These are phyloP conservation scores for Fusarium sp. DNA, from an alignment of 2,329 filamentous ascomycete species.

Conservation along the genomic window DNA sequence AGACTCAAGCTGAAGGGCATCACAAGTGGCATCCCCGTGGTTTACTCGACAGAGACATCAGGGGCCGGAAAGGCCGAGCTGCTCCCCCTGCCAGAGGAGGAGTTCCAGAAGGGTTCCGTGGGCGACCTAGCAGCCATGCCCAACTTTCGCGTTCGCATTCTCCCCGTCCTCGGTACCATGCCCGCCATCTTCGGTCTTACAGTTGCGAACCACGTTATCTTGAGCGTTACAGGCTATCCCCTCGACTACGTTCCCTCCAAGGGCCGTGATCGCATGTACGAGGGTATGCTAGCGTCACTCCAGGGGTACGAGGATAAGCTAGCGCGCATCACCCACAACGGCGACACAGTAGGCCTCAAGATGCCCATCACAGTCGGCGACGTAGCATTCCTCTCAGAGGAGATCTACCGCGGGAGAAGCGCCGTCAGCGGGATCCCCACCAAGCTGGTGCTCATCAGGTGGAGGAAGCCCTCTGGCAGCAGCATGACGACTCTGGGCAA, in stretches of 20 bases:
- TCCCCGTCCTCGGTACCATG: constrained; percentile 97
- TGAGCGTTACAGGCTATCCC: constrained; percentile 85
- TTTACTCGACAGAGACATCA: constrained; percentile 92
- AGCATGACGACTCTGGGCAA: constrained; percentile 72
- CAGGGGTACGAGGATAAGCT: constrained; percentile 85
- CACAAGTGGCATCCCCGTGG: constrained; percentile 86
- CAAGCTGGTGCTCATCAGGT: constrained; percentile 82
- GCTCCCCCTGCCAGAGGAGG: constrained; percentile 86
- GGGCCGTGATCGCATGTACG: constrained; percentile 90
- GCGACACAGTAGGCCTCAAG: constrained; percentile 74
- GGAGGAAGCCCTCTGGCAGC: constrained; percentile 73
- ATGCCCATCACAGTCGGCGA: constrained; percentile 83
- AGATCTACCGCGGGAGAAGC: constrained; percentile 87
- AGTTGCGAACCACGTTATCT: constrained; percentile 91
- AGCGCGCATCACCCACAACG: constrained; percentile 58
- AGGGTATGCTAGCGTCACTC: constrained; percentile 80
- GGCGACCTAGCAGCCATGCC: constrained; percentile 89
- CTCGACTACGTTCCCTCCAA: constrained; percentile 86
- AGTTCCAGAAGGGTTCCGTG: constrained; percentile 87
- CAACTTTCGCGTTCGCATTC: constrained; percentile 93
- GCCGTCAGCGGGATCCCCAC: constrained; percentile 85
- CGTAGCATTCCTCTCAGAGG: constrained; percentile 88
- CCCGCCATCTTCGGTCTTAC: constrained; percentile 95
- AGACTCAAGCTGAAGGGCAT: constrained; percentile 83
- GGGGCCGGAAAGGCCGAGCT: constrained; percentile 92